phyloP scores from a whole-genome alignment of 202 grass and related monocot genomes.

The Bolboschoenoplectus hybrid region DNA sequence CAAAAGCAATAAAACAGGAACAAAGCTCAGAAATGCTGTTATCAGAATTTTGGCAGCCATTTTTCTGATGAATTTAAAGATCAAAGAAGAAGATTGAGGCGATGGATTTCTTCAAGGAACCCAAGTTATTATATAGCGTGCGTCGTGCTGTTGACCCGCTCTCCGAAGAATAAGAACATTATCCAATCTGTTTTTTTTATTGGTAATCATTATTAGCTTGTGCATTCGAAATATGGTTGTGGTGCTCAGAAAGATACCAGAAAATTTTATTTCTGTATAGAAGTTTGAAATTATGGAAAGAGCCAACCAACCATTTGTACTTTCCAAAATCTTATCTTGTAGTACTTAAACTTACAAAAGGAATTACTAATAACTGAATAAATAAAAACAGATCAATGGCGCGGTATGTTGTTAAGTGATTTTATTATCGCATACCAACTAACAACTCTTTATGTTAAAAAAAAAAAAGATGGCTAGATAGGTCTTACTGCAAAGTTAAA shows the following conservation, averaged over 20 bases:
- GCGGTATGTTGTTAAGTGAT: neutral
- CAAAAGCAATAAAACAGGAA: constrained; percentile 19
- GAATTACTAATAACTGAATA: neutral
- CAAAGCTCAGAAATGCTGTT: constrained; percentile 11
- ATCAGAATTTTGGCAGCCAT: constrained; percentile 37
- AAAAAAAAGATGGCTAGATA: too few species aligned
- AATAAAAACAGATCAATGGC: neutral
- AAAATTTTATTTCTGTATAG: neutral
- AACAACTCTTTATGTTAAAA: neutral
- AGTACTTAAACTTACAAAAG: neutral
- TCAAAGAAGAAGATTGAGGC: neutral
- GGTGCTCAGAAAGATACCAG: neutral
- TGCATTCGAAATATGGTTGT: neutral
- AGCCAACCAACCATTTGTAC: constrained; percentile 7
- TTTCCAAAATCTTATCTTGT: constrained; percentile 16
- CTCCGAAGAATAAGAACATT: constrained; percentile 29
- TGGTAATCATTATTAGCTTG: neutral
- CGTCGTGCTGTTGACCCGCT: constrained; percentile 9
- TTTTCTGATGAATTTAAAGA: neutral
- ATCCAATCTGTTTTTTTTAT: constrained; percentile 31
- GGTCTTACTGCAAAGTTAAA: constrained; percentile 1
- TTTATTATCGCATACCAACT: neutral
- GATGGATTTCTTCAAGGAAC: constrained; percentile 20
- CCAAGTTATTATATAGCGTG: constrained; percentile 22
- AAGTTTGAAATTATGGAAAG: constrained; percentile 20